Conservation (phyloP, 495 filamentous ascomycete genomes). For the Talaromyces wortmannii region DNA sequence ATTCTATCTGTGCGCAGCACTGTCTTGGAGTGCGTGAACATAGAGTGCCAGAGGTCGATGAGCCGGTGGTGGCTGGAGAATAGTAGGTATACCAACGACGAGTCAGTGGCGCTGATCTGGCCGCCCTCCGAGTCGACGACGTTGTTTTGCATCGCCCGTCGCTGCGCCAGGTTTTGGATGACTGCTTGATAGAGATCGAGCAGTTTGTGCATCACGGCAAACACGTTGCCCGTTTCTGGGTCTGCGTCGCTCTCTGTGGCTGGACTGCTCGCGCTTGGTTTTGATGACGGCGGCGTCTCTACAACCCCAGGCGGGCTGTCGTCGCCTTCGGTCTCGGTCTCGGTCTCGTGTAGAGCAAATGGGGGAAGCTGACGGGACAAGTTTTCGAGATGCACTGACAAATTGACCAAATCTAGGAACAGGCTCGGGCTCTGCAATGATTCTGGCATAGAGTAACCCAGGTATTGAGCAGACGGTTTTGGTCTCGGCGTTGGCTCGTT, state of each 20-base stretch:
- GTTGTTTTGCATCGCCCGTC: not conserved
- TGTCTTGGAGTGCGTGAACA: not conserved
- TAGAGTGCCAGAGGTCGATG: not conserved
- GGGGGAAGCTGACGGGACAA: not conserved
- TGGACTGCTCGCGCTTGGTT: not conserved
- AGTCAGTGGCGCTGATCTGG: not conserved
- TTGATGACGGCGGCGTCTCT: no score
- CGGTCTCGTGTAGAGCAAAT: not conserved
- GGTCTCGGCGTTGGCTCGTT: not conserved
- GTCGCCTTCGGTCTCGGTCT: no score
- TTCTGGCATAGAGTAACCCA: not conserved
- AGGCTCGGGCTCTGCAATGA: not conserved
- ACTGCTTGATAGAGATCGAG: not conserved
- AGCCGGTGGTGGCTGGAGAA: not conserved
- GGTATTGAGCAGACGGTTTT: not conserved
- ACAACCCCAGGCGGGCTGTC: no score
- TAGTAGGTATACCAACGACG: not conserved
- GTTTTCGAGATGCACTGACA: not conserved
- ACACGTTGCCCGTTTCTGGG: not conserved
- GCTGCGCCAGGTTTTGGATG: not conserved
- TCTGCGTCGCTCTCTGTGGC: not conserved
- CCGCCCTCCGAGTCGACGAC: not conserved
- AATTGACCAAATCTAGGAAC: not conserved
- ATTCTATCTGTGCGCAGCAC: not conserved
- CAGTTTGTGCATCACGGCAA: not conserved